Base-by-base conservation (phyloP, 163 green algal genomes). In the Scenedesmus sp. region DNA sequence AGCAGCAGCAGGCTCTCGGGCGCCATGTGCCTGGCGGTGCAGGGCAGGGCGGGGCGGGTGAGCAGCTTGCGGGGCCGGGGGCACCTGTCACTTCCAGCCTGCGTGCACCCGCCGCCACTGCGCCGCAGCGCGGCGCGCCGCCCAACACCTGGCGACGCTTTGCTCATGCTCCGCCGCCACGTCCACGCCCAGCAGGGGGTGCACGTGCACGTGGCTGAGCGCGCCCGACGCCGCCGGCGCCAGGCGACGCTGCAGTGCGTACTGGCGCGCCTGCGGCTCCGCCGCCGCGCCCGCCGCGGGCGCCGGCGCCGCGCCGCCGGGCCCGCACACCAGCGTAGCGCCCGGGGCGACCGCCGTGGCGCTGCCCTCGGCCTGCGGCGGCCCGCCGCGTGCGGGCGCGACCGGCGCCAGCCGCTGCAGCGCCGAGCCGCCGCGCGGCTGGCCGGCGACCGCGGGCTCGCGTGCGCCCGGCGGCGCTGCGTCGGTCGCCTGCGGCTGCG, bases 111-210 rank as follows among this genome's bases (percentile, higher is more conserved):
- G 31, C n/a, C 57, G 31, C 29, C 57, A 24, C 6, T 65, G 28
- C 29, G 34, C 24, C 33, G 24, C 54, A 63, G 26, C 36, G 10
- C 53, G n/a, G n/a, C n/a, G n/a, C n/a, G n/a, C n/a, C n/a, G n/a
- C n/a, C n/a, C n/a, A n/a, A n/a, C 39, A 70, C 62, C 62, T 70
- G n/a, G 36, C 18, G n/a, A 70, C 0, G 18, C 62, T 70, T 0
- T 70, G 62, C 36, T 53, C 22, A 22, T 56, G 62, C 36, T 70
- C 20, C n/a, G n/a, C n/a, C n/a, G n/a, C n/a, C n/a, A 57, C 54
- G n/a, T 77, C 69, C 44, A 28, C 24, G 13, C 69, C 69, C 20
- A 77, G 69, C n/a, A 77, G 9, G 2, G 69, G 69, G 24, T 77
- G 69, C 9, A 66, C 14, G 36, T 77, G 69, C 3, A 44, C 4